A percentile compares a stretch with the other conserved stretches of the same genome.
These are phyloP conservation scores for Aspergillus sp. DNA, from an alignment of 2,329 filamentous ascomycete genomes.

Conservation along the genomic window DNA sequence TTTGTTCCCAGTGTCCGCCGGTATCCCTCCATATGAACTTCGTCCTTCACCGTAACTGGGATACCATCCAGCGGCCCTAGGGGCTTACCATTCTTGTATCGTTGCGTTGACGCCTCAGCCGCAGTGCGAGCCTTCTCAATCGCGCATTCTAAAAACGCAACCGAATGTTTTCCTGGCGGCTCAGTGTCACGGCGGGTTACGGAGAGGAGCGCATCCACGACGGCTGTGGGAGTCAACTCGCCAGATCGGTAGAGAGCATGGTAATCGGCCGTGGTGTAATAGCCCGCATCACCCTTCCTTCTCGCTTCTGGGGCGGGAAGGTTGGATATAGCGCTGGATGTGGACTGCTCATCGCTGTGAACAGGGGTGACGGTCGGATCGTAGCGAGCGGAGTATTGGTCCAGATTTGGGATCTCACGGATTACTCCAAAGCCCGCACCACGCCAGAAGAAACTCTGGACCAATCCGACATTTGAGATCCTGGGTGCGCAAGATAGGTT, in stretches of 20 bases:
- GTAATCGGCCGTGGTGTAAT: conserved; percentile 74
- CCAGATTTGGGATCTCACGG: conserved; percentile 55
- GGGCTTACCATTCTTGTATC: conserved; percentile 67
- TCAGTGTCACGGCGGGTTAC: conserved; percentile 63
- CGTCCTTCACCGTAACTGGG: conserved; percentile 81
- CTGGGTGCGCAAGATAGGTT: conserved; percentile 31
- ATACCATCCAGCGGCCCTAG: conserved; percentile 76
- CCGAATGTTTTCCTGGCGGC: conserved; percentile 61
- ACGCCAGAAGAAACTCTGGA: conserved; percentile 68
- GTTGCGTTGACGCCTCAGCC: conserved; percentile 69
- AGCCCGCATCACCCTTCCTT: conserved; percentile 44
- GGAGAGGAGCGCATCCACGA: conserved; percentile 69
- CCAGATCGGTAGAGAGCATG: conserved; percentile 71
- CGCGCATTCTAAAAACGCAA: conserved; percentile 70
- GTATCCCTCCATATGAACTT: conserved; percentile 71
- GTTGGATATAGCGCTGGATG: conserved; percentile 12
- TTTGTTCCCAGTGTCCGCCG: conserved; percentile 64
- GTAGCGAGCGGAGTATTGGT: conserved; percentile 54
- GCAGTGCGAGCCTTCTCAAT: conserved; percentile 64
- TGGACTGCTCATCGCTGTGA: conserved; percentile 16
- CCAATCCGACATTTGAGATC: conserved; percentile 57
- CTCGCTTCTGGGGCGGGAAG: conserved; percentile 35
- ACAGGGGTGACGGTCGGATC: conserved; percentile 59
- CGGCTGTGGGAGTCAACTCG: conserved; percentile 67
- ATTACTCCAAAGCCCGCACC: conserved; percentile 67